Percentiles rank a stretch among this genome's conserved stretches.
These are phyloP conservation scores for Aschersonia sp. DNA, from an alignment of 2,329 filamentous ascomycete species.

Conservation along the genomic window DNA sequence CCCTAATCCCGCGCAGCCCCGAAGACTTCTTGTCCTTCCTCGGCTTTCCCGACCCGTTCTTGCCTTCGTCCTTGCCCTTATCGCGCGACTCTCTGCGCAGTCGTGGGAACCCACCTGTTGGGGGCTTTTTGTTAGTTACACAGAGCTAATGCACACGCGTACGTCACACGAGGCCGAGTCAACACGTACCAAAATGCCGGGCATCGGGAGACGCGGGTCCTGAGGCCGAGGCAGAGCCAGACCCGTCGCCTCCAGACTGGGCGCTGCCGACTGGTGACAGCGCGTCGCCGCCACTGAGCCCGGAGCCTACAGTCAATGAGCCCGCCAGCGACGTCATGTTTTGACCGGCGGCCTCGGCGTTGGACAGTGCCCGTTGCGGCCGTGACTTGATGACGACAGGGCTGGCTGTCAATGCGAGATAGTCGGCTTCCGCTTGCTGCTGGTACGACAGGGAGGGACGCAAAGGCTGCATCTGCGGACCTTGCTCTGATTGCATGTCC, in stretches of 20 bases:
- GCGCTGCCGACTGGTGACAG: constrained; percentile 14
- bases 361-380: constrained; percentile 27
- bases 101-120: constrained; percentile 30
- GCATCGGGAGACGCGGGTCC: constrained; percentile 21
- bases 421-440: constrained; percentile 15
- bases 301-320: constrained; percentile 10
- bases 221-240: constrained; percentile 7
- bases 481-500: constrained; percentile 25
- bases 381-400: constrained; percentile 18
- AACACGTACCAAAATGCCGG: constrained; percentile 26
- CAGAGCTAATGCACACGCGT: too few relatives aligned
- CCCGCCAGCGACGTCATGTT: constrained; percentile 28
- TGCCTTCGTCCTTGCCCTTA: constrained; percentile 27
- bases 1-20: constrained; percentile 25
- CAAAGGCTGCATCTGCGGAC: background rate
- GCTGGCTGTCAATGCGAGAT: constrained; percentile 21
- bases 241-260: constrained; percentile 7
- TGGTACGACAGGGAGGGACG: background rate
- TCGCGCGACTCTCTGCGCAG: constrained; percentile 34
- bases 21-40: constrained; percentile 23
- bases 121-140: too few relatives aligned
- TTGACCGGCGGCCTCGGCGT: constrained; percentile 26
- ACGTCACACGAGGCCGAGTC: constrained; percentile 4
- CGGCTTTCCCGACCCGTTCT: constrained; percentile 9
- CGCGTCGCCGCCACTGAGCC: background rate